Conservation (phyloP, 129 eudicot species). For the Flaveria linearis region DNA sequence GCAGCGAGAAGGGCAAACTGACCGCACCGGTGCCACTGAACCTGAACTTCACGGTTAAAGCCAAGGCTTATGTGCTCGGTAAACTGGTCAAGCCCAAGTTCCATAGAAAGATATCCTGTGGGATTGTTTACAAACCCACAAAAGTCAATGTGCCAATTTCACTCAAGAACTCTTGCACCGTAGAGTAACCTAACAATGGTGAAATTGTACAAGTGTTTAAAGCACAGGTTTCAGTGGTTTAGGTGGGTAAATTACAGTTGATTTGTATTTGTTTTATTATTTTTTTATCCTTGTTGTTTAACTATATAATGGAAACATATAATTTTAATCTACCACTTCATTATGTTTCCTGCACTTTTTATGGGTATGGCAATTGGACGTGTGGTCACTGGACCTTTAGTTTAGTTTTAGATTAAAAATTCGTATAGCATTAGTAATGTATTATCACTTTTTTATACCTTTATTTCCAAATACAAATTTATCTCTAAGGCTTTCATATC, state of each 20-base stretch:
- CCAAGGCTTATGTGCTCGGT: slow-evolving; percentile 83
- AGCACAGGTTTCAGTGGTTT: slow-evolving; percentile 5
- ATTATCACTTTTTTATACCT: too few species aligned
- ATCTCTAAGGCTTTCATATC: too few species aligned
- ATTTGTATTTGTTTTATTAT: slow-evolving; percentile 24
- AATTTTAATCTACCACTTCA: neutral
- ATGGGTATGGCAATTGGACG: neutral
- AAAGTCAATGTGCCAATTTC: slow-evolving; percentile 60
- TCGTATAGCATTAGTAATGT: too few species aligned
- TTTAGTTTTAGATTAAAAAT: neutral
- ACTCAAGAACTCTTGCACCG: slow-evolving; percentile 63
- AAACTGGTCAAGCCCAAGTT: slow-evolving; percentile 83
- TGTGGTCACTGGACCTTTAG: slow-evolving; percentile 2
- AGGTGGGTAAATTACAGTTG: slow-evolving; percentile 20
- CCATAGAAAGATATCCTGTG: slow-evolving; percentile 54
- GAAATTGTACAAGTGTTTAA: slow-evolving; percentile 23
- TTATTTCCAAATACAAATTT: too few species aligned
- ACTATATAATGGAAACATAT: neutral
- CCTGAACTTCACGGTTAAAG: slow-evolving; percentile 66
- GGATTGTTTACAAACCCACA: slow-evolving; percentile 60
- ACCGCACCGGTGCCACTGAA: slow-evolving; percentile 62
- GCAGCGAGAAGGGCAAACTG: slow-evolving; percentile 50
- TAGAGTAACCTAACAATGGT: slow-evolving; percentile 33
- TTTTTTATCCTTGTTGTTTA: slow-evolving; percentile 1
- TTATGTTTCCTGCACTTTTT: slow-evolving; percentile 17